These are phyloP conservation scores for Chrysanthemum makinoi DNA, from an alignment of 129 eudicot species.

Conservation along the genomic window DNA sequence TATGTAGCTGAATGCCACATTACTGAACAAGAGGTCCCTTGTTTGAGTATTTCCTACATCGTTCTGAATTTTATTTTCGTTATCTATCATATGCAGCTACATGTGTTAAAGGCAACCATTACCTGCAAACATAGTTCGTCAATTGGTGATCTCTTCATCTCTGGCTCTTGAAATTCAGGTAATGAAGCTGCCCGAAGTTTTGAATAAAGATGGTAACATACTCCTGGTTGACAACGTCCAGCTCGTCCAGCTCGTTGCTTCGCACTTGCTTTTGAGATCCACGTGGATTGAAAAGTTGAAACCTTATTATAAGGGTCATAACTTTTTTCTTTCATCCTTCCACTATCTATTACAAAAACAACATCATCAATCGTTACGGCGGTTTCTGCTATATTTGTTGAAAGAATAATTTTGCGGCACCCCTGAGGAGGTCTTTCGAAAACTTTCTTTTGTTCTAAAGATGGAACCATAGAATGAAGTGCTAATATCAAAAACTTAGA, in stretches of 20 bases:
- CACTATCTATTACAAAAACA: constrained; percentile 92
- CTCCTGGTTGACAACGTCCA: constrained; percentile 93
- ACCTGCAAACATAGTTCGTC: constrained; percentile 99
- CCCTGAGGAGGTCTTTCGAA: constrained; percentile 72
- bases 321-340: constrained; percentile 90
- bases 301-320: constrained; percentile 94
- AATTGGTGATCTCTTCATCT: constrained; percentile 82
- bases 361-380: constrained; percentile 96
- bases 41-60: too few relatives aligned
- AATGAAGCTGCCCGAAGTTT: constrained; percentile 78
- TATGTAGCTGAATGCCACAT: too few relatives aligned
- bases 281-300: constrained; percentile 86
- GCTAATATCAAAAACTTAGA: constrained; percentile 63
- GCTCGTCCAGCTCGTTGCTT: constrained; percentile 98
- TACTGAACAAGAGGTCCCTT: too few relatives aligned
- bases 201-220: constrained; percentile 90
- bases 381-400: constrained; percentile 96
- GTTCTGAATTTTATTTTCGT: too few relatives aligned
- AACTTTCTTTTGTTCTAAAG: constrained; percentile 81
- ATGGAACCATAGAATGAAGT: constrained; percentile 89
- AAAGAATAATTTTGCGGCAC: constrained; percentile 85
- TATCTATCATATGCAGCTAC: constrained; percentile 9
- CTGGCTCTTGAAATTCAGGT: constrained; percentile 91
- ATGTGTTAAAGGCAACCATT: constrained; percentile 10
- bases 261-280: constrained; percentile 95